Base-by-base conservation (phyloP, 768 basidiomycete genomes). In the Kwoniella pini region DNA sequence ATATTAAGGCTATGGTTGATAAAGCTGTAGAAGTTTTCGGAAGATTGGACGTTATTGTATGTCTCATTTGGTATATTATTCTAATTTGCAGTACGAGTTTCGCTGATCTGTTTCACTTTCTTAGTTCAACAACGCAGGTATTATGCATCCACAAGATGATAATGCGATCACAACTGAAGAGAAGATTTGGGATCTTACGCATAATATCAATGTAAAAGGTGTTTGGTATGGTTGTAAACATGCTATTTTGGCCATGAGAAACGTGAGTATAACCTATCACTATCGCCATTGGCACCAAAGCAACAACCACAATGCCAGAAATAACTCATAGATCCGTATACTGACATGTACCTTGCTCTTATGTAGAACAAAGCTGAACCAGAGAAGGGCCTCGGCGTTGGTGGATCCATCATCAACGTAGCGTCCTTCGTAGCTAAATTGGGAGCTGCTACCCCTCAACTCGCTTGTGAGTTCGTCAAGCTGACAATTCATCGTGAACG, bases 211-310 rank as follows among this genome's bases (percentile, higher is more conserved):
- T 78, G 85, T 95, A 74, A 99, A 98, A 80, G 96, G 96, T 52
- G 96, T 98, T 61, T 98, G 95, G 96, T 99, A 88, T 87, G 96
- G 96, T 30, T 94, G 89, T 83, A 98, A 97, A 80, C 88, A 98
- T 73, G 96, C 95, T 4, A 94, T 99, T 74, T 82, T 88, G 52
- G 96, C 96, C 36, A 99, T 99, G 95, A 87, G 91, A 62, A 80
- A 90, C 48, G 78, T 76, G 45, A 60, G 78, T 69, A 27, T 27
- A 19, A 7, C 33, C 15, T 15, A 7, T 7, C 33, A 15, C 7
- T 7, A 36, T 36, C 7, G 49, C 65, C 67, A 36, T 63, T 33
- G 4, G 10, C n/a, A n/a, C 15, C 9, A 22, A n/a, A n/a, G n/a
- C n/a, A n/a, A n/a, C n/a, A n/a, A n/a, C n/a, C n/a, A n/a, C n/a